Evolutionary conservation across 2,329 filamentous ascomycete species (phyloP).

Genomic region (Colletotrichum filicis): DNA sequence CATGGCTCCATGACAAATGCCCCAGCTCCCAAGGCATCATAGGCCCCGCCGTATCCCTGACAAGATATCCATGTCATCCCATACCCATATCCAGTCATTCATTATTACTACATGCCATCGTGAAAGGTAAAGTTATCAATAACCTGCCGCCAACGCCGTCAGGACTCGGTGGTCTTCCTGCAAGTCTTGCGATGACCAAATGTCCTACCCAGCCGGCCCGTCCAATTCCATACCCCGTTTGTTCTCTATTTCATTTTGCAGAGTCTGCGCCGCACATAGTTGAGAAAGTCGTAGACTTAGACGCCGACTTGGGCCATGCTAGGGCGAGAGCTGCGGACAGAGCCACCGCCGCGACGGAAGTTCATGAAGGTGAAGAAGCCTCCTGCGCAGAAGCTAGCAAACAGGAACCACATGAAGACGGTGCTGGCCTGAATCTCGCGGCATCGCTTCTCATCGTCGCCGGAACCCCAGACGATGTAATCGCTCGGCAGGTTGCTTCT

Average conservation of each 20-base stretch:
- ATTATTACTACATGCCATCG: slow-evolving; percentile 28
- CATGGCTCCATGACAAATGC: neutral
- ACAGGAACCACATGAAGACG: slow-evolving; percentile 85
- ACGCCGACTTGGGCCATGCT: slow-evolving; percentile 68
- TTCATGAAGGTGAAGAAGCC: slow-evolving; percentile 66
- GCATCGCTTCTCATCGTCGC: slow-evolving; percentile 72
- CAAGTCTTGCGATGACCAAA: neutral
- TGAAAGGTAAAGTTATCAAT: slow-evolving; percentile 24
- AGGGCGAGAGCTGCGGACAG: slow-evolving; percentile 55
- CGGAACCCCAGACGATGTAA: slow-evolving; percentile 72
- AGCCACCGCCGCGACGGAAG: slow-evolving; percentile 60
- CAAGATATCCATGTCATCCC: slow-evolving; percentile 23
- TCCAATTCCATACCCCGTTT: neutral
- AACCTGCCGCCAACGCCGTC: slow-evolving; percentile 26
- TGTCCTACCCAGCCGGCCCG: neutral
- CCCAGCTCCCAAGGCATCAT: neutral
- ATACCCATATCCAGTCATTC: slow-evolving; percentile 19
- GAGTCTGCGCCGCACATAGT: neutral
- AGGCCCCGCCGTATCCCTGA: slow-evolving; percentile 21
- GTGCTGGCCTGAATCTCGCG: slow-evolving; percentile 79
- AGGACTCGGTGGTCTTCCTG: neutral
- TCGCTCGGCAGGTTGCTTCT: slow-evolving; percentile 47
- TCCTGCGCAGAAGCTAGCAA: slow-evolving; percentile 68
- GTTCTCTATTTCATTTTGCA: neutral
- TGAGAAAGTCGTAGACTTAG: slow-evolving; percentile 40